Base-by-base conservation (phyloP, 257 asterid species). In the Penstemon barbatus region DNA sequence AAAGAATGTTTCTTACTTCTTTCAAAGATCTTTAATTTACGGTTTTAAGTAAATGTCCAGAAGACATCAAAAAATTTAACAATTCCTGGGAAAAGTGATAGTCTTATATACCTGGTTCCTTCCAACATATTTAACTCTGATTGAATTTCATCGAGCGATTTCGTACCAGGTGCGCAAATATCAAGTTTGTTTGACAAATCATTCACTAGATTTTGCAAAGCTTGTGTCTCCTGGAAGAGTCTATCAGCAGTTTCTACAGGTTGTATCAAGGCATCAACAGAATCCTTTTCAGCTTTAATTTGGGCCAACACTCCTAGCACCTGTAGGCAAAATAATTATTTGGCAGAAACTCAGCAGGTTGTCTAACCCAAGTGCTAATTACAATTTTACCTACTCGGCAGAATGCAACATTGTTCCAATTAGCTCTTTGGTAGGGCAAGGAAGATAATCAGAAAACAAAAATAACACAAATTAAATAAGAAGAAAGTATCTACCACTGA, bases 221-320 rank as follows among this genome's bases (percentile, higher is more conserved):
- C 72, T 75, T 87, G 92, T 55, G 83, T 78, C 54, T 91, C 99
- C 71, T 83, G 91, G 77, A 87, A 82, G 45, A 80, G 83, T 82
- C 91, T 78, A 73, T 94, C 93, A 75, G 93, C 92, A 59, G 83
- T 87, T 83, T 89, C 99, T 53, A 86, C 88, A 70, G 97, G 97
- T 77, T 78, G 91, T 57, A 83, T 65, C 83, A 94, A 79, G 19
- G 80, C 88, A 72, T 94, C 99, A 63, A 91, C 85, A 15, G 86
- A 71, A 75, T 78, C 97, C 75, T 94, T 94, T 73, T 94, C 99
- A 38, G 90, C 81, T 77, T 89, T 89, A 52, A 94, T 69, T 83
- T 91, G 97, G 78, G 92, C 97, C 77, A 89, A 75, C 69, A 87
- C 97, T 65, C 96, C 96, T 50, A 91, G 77, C 61, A 87, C 85